Evolutionary conservation across 2,329 filamentous ascomycete species (phyloP), one percentile per base, ranked within the genome.

Genomic region (Coniochaeta ligniaria): DNA sequence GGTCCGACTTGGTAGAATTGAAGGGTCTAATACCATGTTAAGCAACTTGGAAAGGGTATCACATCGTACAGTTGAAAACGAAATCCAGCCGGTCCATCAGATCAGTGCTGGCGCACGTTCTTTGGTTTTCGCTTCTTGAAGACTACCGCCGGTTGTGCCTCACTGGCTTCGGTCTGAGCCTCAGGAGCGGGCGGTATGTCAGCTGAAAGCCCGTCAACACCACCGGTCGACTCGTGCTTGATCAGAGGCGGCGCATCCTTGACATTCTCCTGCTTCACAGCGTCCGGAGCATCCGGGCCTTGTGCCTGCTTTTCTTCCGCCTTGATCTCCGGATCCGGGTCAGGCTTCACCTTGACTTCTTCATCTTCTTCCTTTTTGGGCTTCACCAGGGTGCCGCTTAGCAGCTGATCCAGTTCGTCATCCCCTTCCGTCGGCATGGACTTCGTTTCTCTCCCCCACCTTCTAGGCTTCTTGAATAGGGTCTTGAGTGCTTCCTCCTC

Each of bases 121-220:
- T 86, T 89, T 16, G 85, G 79, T 69, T 92, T 94, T 59, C 90
- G 79, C 76, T 92, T 93, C 75, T 93, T 94, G 74, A 94, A 95
- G 3, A 92, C 77, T 2, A 92, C 81, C 2, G 82, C 78, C 12
- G 77, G 69, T 2, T 71, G 65, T 11, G 66, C 68, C 24, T 64
- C 60, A 2, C 57, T 57, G 9, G 67, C 68, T 57, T 77, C 73
- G 33, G 69, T 66, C 58, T 76, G 74, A 6, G 68, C 52, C 57
- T 26, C 60, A 16, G 55, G 59, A 17, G 59, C 35, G 24, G 60
- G 57, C 28, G 63, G 59, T 8, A 60, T 28, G 4, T 61, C 60
- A 47, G 60, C 50, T 20, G 66, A 50, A 43, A 59, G 52, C 24
- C 54, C 38, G 6, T 33, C 65, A 2, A 63, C 69, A 5, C 68